Percentiles rank a stretch among this genome's conserved stretches.
These are phyloP conservation scores for Metschnikowia gelsemii DNA, from an alignment of 805 yeast genomes.

Conservation along the genomic window DNA sequence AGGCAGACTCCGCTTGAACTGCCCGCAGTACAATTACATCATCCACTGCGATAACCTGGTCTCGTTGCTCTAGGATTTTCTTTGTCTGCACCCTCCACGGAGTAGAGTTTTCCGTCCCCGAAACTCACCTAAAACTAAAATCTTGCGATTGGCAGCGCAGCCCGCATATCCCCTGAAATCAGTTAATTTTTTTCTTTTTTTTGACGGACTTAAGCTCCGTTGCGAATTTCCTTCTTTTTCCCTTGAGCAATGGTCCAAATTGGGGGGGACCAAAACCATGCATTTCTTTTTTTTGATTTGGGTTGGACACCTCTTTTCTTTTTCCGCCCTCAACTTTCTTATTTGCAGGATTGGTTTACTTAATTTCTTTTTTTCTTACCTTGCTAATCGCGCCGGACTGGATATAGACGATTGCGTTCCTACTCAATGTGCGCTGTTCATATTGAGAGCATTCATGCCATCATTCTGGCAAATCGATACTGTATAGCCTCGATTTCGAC, in stretches of 20 bases:
- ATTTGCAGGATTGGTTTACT: neutral
- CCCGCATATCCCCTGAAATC: no score
- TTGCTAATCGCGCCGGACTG: neutral
- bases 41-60: conserved; percentile 4
- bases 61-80: neutral
- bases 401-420: neutral
- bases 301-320: conserved; percentile 1
- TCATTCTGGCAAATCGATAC: no score
- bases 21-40: conserved; percentile 9
- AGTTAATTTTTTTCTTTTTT: neutral
- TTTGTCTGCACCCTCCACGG: conserved; percentile 3
- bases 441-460: no score
- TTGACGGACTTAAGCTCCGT: neutral
- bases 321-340: neutral
- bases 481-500: no score
- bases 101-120: neutral
- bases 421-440: neutral
- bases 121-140: neutral
- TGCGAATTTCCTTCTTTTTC: neutral
- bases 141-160: neutral
- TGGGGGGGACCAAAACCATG: neutral
- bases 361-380: neutral
- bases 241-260: neutral
- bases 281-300: neutral
- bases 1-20: conserved; percentile 1